Base-by-base conservation (phyloP, 169 alveolate species). In the Neospora caninum region DNA sequence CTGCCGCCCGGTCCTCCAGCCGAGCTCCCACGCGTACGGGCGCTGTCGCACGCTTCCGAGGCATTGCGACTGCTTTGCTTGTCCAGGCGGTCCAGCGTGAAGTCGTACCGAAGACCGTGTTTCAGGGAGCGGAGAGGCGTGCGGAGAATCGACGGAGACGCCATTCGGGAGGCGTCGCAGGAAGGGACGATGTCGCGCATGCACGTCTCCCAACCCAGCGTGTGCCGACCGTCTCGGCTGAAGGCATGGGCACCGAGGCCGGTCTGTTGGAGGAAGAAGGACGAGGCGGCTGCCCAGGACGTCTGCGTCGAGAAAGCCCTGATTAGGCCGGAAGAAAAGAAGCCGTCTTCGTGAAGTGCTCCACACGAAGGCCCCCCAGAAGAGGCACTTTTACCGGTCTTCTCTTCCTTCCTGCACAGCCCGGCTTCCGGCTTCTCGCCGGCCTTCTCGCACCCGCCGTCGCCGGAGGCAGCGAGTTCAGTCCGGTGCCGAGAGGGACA, bases 301-400 rank as follows among this genome's bases (percentile, higher is more conserved):
- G 89, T 82, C 67, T 82, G 89, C 54, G 41, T 82, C 53, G 69
- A 82, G 89, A 82, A 82, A 4, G 89, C 89, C 25, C 89, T 64
- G 7, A 82, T 64, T 13, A 82, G 10, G 2, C 89, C 89, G 39
- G 38, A 43, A 20, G 89, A 22, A 13, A 38, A 82, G 84, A 73
- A 18, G 9, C 42, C 45, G 16, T 1, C 42, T 4, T 73, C 70
- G 70, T 16, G 31, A 25, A 25, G 31, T 25, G 70, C 70, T 16
- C 70, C 70, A 58, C 31, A 25, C 16, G 25, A n/a, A n/a, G n/a
- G n/a, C n/a, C n/a, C n/a, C n/a, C n/a, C n/a, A n/a, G n/a, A 16
- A 73, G 41, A 10, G 38, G 86, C 34, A 34, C 20, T 27, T 64
- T 64, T 27, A 64, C 73, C 18, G 18, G n/a, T 20, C 27, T 27